A percentile compares a stretch with the other conserved stretches of the same genome.
phyloP scores from a whole-genome alignment of 2,329 filamentous ascomycete species.

The Aureobasidium sp. region DNA sequence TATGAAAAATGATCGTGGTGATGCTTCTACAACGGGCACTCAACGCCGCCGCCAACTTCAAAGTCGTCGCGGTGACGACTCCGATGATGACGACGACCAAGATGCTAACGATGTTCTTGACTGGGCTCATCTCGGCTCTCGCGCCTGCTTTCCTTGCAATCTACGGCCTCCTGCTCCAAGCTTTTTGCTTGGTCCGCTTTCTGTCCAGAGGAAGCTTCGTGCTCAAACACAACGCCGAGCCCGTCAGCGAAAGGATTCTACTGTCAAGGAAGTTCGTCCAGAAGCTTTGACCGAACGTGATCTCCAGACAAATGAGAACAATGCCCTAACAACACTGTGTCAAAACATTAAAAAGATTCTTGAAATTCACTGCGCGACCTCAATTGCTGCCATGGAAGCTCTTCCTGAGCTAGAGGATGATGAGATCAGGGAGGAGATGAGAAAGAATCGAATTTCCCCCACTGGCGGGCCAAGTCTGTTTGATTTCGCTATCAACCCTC shows the following conservation, averaged over 20 bases:
- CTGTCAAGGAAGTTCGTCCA: slow-evolving; percentile 63
- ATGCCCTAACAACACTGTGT: slow-evolving; percentile 73
- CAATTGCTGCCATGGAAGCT: slow-evolving; percentile 24
- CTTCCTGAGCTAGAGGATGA: slow-evolving; percentile 31
- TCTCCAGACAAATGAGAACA: slow-evolving; percentile 67
- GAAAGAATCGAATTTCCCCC: slow-evolving; percentile 56
- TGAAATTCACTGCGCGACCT: slow-evolving; percentile 31
- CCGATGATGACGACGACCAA: slow-evolving; percentile 55
- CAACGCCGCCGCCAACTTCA: slow-evolving; percentile 19
- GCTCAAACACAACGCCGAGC: slow-evolving; percentile 64
- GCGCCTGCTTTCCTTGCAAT: slow-evolving; percentile 67
- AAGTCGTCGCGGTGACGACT: slow-evolving; percentile 19
- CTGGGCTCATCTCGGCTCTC: slow-evolving; percentile 76
- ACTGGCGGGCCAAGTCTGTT: slow-evolving; percentile 72
- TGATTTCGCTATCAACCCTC: slow-evolving; percentile 82
- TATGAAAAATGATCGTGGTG: slow-evolving; percentile 54
- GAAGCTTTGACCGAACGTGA: slow-evolving; percentile 70
- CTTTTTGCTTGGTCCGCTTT: slow-evolving; percentile 82
- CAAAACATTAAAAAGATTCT: slow-evolving; percentile 64
- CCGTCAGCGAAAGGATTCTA: slow-evolving; percentile 60
- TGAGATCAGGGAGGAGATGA: slow-evolving; percentile 49
- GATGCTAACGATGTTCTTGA: slow-evolving; percentile 63
- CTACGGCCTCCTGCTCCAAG: slow-evolving; percentile 69
- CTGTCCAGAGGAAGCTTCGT: slow-evolving; percentile 76
- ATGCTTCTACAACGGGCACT: slow-evolving; percentile 34